A percentile compares a stretch with the other conserved stretches of the same genome.
phyloP scores from a whole-genome alignment of 1,139 yeast species.

The Entelexis paramagnoliae region DNA sequence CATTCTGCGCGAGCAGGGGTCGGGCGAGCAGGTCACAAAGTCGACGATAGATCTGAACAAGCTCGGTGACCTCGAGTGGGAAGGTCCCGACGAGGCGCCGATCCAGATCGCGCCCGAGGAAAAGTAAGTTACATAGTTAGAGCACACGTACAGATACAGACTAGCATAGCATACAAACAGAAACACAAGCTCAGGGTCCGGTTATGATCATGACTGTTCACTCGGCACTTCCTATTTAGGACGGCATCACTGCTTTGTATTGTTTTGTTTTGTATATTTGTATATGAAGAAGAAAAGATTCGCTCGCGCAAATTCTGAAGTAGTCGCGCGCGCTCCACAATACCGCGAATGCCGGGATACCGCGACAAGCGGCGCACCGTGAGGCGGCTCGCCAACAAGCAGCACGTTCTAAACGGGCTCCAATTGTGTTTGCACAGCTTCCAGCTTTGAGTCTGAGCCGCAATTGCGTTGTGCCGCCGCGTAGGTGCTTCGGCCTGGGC shows the following conservation, averaged over 20 bases:
- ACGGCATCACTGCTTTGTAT: slow-evolving; percentile 22
- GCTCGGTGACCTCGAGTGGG: slow-evolving; percentile 25
- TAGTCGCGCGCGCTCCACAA: neutral
- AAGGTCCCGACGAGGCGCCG: slow-evolving; percentile 17
- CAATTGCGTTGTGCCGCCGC: too few species aligned
- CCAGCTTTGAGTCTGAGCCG: too few species aligned
- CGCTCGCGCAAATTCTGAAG: neutral
- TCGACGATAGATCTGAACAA: slow-evolving; percentile 24
- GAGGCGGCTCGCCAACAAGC: too few species aligned
- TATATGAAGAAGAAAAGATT: slow-evolving; percentile 12
- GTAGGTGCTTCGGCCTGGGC: too few species aligned
- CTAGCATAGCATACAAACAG: neutral
- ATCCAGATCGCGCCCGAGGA: slow-evolving; percentile 2
- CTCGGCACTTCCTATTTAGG: slow-evolving; percentile 25
- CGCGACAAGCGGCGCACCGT: too few species aligned
- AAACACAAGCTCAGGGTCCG: slow-evolving; percentile 23
- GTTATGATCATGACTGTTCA: slow-evolving; percentile 22
- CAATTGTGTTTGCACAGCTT: neutral
- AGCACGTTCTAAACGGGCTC: too few species aligned
- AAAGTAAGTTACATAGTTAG: too few species aligned
- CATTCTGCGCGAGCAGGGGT: slow-evolving; percentile 48
- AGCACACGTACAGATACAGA: too few species aligned
- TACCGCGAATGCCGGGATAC: neutral
- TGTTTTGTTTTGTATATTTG: slow-evolving; percentile 16
- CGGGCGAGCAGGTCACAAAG: slow-evolving; percentile 60